Percentiles rank a stretch among this genome's conserved stretches.
phyloP scores from a whole-genome alignment of 1,284 basidiomycete species.

The Irpex rosettiformis region DNA sequence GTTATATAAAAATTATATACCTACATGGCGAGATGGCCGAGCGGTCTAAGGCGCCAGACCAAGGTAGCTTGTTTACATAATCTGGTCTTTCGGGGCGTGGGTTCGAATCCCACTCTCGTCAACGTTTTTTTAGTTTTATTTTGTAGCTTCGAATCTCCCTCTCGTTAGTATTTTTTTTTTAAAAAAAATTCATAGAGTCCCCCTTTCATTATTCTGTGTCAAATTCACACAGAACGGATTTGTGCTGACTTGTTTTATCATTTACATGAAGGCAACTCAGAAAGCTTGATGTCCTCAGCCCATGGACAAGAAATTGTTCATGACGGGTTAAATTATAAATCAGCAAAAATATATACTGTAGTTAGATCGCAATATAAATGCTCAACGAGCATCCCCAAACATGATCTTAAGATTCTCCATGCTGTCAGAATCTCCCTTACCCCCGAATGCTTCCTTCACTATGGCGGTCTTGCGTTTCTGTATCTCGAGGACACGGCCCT shows the following conservation, averaged over 20 bases:
- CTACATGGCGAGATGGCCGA: conserved; percentile 62
- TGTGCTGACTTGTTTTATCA: no score
- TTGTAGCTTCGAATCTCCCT: conserved; percentile 41
- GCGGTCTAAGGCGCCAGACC: conserved; percentile 85
- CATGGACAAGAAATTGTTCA: no score
- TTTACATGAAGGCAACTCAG: no score
- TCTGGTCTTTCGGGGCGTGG: conserved; percentile 38
- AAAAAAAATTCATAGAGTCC: conserved; percentile 1
- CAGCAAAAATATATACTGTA: conserved; percentile 1
- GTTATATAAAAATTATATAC: no score
- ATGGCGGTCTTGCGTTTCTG: conserved; percentile 88
- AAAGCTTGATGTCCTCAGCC: no score
- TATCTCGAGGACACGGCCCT: conserved; percentile 82
- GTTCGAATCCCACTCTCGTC: conserved; percentile 41
- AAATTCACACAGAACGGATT: no score
- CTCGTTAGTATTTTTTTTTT: conserved; percentile 22
- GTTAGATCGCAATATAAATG: not conserved
- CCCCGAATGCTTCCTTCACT: conserved; percentile 75
- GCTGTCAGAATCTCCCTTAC: conserved; percentile 59
- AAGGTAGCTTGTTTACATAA: conserved; percentile 41
- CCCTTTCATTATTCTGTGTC: no score
- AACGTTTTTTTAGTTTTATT: not conserved
- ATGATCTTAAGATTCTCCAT: conserved; percentile 76
- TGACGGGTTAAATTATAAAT: no score
- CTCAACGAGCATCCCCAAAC: conserved; percentile 44